Conservation (phyloP, 805 yeast genomes). For the Clavispora fructus region DNA sequence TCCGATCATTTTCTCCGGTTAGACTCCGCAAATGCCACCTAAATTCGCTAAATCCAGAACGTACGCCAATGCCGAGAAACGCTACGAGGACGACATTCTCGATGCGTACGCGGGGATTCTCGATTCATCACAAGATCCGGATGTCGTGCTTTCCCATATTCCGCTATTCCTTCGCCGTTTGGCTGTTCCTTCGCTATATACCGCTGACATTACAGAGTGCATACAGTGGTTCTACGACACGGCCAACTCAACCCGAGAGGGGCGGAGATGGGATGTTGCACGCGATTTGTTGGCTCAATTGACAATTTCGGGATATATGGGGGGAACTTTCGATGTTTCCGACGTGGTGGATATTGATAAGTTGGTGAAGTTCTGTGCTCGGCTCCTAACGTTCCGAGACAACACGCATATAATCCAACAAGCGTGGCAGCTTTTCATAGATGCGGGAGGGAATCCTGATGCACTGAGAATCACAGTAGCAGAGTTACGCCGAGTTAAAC, state of each 20-base stretch:
- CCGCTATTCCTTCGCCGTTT: constrained; percentile 20
- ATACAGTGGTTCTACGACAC: constrained; percentile 31
- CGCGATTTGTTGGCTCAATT: constrained; percentile 22
- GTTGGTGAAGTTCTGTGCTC: constrained; percentile 21
- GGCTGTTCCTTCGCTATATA: constrained; percentile 28
- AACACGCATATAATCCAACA: constrained; percentile 21
- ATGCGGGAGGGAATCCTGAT: constrained; percentile 2
- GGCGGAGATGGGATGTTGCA: constrained; percentile 21
- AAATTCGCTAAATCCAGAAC: constrained; percentile 8
- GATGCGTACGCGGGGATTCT: constrained; percentile 24
- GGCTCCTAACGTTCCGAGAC: constrained; percentile 30
- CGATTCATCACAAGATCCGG: constrained; percentile 17
- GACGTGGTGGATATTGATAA: constrained; percentile 41
- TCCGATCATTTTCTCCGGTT: neutral
- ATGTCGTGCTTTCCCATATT: constrained; percentile 23
- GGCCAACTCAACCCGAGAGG: constrained; percentile 5
- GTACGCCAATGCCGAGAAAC: constrained; percentile 11
- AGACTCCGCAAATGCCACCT: constrained; percentile 6
- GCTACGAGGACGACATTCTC: constrained; percentile 32
- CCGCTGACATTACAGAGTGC: constrained; percentile 25
- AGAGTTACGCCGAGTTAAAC: constrained; percentile 27
- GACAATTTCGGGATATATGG: constrained; percentile 21
- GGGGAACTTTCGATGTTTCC: constrained; percentile 19
- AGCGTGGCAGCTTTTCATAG: constrained; percentile 33
- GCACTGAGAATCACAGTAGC: constrained; percentile 23